A percentile compares a stretch with the other conserved stretches of the same genome.
phyloP scores from a whole-genome alignment of 768 basidiomycete genomes.

The Hysterangium stoloniferum region DNA sequence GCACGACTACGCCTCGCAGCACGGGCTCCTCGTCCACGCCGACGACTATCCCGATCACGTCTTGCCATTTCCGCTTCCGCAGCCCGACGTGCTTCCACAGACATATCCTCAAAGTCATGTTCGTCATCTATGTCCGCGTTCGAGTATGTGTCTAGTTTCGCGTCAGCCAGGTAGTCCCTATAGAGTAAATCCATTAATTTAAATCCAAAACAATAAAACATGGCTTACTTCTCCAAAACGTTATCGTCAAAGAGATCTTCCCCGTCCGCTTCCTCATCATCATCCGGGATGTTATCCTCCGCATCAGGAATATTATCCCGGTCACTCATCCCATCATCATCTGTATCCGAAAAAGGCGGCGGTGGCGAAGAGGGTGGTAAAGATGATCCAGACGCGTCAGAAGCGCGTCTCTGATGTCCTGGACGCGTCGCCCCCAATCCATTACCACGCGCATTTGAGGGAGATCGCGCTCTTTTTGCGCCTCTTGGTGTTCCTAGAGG shows the following conservation, averaged over 20 bases:
- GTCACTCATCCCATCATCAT: constrained; percentile 65
- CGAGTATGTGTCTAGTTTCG: constrained; percentile 79
- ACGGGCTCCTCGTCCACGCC: constrained; percentile 60
- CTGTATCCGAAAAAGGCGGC: constrained; percentile 78
- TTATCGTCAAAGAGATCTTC: constrained; percentile 90
- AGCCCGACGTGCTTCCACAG: constrained; percentile 62
- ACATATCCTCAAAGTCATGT: constrained; percentile 53
- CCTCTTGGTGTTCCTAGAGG: constrained; percentile 6
- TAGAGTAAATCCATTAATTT: constrained; percentile 1
- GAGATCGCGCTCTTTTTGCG: constrained; percentile 13
- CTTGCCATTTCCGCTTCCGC: constrained; percentile 86
- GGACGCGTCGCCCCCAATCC: constrained; percentile 23
- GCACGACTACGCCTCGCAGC: constrained; percentile 74
- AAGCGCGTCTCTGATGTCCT: constrained; percentile 44
- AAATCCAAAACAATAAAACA: constrained; percentile 8
- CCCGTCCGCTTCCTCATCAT: constrained; percentile 71
- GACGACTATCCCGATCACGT: constrained; percentile 69
- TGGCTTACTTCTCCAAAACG: constrained; percentile 55
- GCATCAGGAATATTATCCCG: constrained; percentile 56
- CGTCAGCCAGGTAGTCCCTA: constrained; percentile 84
- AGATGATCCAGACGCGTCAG: constrained; percentile 50
- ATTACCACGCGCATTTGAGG: constrained; percentile 3
- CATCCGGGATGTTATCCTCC: constrained; percentile 39
- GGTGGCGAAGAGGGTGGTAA: constrained; percentile 84
- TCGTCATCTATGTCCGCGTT: constrained; percentile 83